Percentiles rank a stretch among this genome's conserved stretches.
Evolutionary conservation across 176 grass and related monocot species (phyloP).

Genomic region (Stipa capillata): DNA sequence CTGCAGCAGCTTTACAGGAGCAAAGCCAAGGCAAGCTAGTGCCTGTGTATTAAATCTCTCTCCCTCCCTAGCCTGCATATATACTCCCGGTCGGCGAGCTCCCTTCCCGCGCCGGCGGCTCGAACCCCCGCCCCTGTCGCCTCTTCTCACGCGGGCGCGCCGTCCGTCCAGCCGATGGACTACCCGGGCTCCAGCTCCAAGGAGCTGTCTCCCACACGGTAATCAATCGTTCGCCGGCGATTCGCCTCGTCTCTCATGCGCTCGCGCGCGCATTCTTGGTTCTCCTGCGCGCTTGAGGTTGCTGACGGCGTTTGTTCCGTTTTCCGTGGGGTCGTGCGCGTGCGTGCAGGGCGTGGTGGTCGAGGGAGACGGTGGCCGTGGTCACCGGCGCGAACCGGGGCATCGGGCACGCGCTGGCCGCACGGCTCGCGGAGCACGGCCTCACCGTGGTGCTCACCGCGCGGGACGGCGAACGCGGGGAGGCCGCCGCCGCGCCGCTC

Average conservation of each 20-base stretch:
- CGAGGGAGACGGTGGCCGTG: slow-evolving; percentile 75
- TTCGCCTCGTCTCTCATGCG: neutral
- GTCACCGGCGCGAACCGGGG: slow-evolving; percentile 93
- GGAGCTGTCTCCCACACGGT: slow-evolving; percentile 13
- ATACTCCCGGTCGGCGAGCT: no score
- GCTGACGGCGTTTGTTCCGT: no score
- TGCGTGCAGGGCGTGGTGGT: slow-evolving; percentile 52
- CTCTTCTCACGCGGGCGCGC: no score
- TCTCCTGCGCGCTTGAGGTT: no score
- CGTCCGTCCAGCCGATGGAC: slow-evolving; percentile 6
- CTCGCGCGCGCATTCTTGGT: neutral
- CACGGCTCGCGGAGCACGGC: slow-evolving; percentile 63
- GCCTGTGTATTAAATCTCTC: no score
- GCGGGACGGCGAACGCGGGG: slow-evolving; percentile 57
- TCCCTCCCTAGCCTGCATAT: no score
- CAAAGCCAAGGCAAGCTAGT: no score
- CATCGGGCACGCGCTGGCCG: slow-evolving; percentile 69
- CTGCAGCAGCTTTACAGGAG: no score
- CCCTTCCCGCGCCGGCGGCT: no score
- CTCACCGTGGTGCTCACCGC: slow-evolving; percentile 92
- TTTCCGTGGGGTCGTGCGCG: no score
- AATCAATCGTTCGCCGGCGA: neutral
- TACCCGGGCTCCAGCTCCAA: slow-evolving; percentile 24
- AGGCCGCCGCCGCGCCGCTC: slow-evolving; percentile 63
- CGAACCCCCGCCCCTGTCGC: no score